These are phyloP conservation scores for Fistulifera pelliculosa DNA, from an alignment of 108 stramenopile genomes.

Conservation along the genomic window DNA sequence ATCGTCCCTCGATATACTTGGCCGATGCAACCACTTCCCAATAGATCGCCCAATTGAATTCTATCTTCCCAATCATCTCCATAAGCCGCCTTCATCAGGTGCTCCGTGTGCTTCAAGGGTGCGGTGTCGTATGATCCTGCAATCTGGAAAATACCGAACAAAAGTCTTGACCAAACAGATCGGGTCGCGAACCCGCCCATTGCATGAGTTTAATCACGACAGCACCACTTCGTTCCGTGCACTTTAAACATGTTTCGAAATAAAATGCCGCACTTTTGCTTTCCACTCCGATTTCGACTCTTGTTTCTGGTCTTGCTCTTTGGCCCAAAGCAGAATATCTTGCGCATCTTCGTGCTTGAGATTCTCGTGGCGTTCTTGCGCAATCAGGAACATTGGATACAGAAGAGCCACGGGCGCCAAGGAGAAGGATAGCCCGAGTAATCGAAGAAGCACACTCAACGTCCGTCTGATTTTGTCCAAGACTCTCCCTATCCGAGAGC, in stretches of 20 bases:
- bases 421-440: constrained; percentile 6
- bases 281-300: not conserved
- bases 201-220: constrained; percentile 54
- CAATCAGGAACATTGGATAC: constrained; percentile 25
- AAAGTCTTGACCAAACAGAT: constrained; percentile 52
- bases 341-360: constrained; percentile 19
- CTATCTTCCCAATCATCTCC: constrained; percentile 48
- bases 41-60: constrained; percentile 18
- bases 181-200: constrained; percentile 62
- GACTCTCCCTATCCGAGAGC: too few relatives aligned
- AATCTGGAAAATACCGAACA: constrained; percentile 44
- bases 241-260: constrained; percentile 24
- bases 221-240: constrained; percentile 43
- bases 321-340: constrained; percentile 6
- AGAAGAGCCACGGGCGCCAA: constrained; percentile 34
- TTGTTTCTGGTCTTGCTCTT: not conserved
- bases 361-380: not conserved
- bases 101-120: constrained; percentile 41
- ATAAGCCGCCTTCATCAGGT: constrained; percentile 34
- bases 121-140: constrained; percentile 55
- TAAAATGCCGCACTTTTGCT: constrained; percentile 13
- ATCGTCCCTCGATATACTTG: constrained; percentile 51
- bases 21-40: constrained; percentile 69
- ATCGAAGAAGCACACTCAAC: too few relatives aligned
- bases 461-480: too few relatives aligned